Percentiles rank a stretch among this genome's conserved stretches.
These are phyloP conservation scores for Friedmanniomyces simplex DNA, from an alignment of 495 filamentous ascomycete species.

Conservation along the genomic window DNA sequence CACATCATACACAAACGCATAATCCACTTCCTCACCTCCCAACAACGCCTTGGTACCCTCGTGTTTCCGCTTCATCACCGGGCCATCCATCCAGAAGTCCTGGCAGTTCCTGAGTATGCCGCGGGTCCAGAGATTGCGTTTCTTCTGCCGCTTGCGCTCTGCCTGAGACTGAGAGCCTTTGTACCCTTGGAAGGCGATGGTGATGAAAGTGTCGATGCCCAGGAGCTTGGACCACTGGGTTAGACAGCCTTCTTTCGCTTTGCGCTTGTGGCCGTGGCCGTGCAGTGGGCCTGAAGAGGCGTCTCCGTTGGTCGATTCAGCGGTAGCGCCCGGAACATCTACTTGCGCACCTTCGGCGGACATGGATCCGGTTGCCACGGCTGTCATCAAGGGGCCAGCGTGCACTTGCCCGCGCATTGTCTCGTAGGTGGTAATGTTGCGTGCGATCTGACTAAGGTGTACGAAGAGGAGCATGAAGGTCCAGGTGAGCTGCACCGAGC, in stretches of 20 bases:
- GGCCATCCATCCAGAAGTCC: constrained; percentile 92
- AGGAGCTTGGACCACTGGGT: constrained; percentile 73
- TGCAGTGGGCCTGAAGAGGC: not conserved
- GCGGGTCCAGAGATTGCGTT: constrained; percentile 72
- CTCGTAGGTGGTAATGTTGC: constrained; percentile 90
- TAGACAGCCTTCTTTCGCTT: constrained; percentile 47
- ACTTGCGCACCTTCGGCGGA: constrained; percentile 61
- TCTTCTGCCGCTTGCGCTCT: constrained; percentile 38
- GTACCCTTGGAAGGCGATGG: constrained; percentile 40
- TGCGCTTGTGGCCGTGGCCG: constrained; percentile 33
- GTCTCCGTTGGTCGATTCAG: not conserved
- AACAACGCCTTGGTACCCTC: constrained; percentile 59
- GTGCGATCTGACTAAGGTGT: constrained; percentile 79
- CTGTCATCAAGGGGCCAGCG: constrained; percentile 60
- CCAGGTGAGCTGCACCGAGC: constrained; percentile 75
- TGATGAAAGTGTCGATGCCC: constrained; percentile 84
- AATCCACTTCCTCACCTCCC: constrained; percentile 71
- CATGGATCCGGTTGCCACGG: constrained; percentile 63
- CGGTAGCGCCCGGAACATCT: constrained; percentile 31
- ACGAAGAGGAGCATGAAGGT: constrained; percentile 90
- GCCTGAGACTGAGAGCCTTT: constrained; percentile 44
- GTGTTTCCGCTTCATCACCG: constrained; percentile 64
- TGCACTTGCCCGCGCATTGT: constrained; percentile 52
- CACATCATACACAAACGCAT: constrained; percentile 79
- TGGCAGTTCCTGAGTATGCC: constrained; percentile 79